These are phyloP conservation scores for Eimeria necatrix DNA, from an alignment of 169 alveolate genomes.

Conservation along the genomic window DNA sequence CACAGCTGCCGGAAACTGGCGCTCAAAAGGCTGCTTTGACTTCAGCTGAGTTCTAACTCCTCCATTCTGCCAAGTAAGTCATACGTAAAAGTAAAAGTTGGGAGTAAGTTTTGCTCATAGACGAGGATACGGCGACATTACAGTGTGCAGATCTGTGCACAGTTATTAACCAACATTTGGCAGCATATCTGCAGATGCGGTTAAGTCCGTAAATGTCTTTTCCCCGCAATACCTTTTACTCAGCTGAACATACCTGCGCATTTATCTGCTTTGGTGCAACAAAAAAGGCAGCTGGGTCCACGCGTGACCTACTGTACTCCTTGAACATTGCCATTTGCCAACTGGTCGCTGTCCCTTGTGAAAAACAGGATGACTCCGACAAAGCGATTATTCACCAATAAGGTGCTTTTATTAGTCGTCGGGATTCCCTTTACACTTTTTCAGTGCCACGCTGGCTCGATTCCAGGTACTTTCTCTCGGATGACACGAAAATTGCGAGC, in stretches of 20 bases:
- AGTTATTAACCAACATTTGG: no score
- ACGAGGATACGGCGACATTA: no score
- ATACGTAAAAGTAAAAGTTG: no score
- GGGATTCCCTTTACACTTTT: neutral
- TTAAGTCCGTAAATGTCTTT: neutral
- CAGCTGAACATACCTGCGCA: neutral
- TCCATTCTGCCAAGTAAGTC: no score
- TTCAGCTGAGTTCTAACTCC: no score
- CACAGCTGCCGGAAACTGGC: neutral
- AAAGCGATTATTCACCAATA: neutral
- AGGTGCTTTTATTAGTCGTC: neutral
- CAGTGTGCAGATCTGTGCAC: no score
- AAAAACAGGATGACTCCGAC: neutral
- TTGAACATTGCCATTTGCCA: no score
- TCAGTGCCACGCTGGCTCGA: constrained; percentile 46
- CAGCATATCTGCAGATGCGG: no score
- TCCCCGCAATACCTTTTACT: neutral
- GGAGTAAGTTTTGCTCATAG: no score
- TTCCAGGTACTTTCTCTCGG: constrained; percentile 41
- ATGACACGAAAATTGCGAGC: neutral
- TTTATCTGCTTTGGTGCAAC: neutral
- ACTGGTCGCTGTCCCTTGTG: neutral
- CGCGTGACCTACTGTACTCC: neutral
- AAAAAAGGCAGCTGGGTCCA: neutral
- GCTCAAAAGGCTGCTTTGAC: neutral